Conservation (phyloP, 2,329 filamentous ascomycete species). For the Lasiodiplodia gonubiensis region DNA sequence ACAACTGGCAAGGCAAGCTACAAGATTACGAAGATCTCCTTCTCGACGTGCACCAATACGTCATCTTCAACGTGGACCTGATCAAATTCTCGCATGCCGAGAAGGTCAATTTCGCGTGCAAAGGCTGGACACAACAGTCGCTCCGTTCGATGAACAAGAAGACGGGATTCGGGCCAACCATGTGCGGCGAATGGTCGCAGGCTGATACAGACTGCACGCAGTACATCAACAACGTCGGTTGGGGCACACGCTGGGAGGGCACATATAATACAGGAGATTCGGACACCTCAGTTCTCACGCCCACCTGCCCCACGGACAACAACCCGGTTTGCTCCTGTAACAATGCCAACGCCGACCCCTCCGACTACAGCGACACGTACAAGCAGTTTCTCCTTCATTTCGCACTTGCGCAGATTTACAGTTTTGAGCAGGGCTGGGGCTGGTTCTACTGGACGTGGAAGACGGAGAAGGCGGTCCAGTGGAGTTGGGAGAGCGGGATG, state of each 20-base stretch:
- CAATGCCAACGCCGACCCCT: constrained; percentile 74
- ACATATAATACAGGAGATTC: constrained; percentile 74
- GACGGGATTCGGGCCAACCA: constrained; percentile 88
- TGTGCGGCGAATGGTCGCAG: constrained; percentile 97
- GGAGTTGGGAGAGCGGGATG: constrained; percentile 87
- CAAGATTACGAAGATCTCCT: constrained; percentile 73
- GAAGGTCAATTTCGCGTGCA: constrained; percentile 87
- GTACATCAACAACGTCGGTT: constrained; percentile 86
- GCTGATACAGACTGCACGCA: constrained; percentile 93
- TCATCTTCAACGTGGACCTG: constrained; percentile 93
- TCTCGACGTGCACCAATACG: constrained; percentile 97
- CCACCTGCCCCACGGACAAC: constrained; percentile 72
- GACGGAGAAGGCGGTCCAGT: constrained; percentile 83
- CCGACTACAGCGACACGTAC: constrained; percentile 72
- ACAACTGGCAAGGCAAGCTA: constrained; percentile 87
- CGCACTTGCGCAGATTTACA: constrained; percentile 93
- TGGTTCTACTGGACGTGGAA: constrained; percentile 99
- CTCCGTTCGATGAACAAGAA: constrained; percentile 71
- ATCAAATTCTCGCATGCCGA: constrained; percentile 79
- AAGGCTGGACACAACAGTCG: constrained; percentile 83
- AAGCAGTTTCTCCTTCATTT: constrained; percentile 88
- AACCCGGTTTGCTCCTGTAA: constrained; percentile 73
- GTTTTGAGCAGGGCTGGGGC: constrained; percentile 90
- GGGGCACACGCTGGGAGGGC: constrained; percentile 90
- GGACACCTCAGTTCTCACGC: constrained; percentile 67